Conservation (phyloP, 2,329 filamentous ascomycete species). For the Amphichorda felina region DNA sequence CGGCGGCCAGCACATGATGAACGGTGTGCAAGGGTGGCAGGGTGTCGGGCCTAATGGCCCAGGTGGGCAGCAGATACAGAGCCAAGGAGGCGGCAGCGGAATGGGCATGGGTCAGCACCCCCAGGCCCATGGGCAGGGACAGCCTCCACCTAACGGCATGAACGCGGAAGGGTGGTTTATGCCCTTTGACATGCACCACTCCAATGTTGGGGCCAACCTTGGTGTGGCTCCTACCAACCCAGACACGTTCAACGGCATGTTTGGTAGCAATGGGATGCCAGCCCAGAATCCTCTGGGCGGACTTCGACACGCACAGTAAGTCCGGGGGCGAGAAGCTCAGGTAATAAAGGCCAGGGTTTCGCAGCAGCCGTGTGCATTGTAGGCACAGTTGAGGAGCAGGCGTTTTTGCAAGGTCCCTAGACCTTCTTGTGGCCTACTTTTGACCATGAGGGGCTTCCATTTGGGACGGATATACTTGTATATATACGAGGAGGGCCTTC, state of each 20-base stretch:
- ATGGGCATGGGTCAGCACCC: neutral
- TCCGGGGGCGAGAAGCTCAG: no score
- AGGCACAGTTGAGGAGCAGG: no score
- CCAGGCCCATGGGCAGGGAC: neutral
- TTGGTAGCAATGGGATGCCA: slow-evolving; percentile 26
- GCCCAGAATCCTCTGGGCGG: slow-evolving; percentile 21
- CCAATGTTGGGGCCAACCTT: slow-evolving; percentile 36
- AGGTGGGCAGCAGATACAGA: neutral
- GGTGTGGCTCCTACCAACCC: slow-evolving; percentile 31
- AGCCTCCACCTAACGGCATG: neutral
- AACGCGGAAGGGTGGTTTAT: slow-evolving; percentile 72
- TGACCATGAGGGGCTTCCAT: no score
- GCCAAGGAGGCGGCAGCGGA: neutral
- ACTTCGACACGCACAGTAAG: slow-evolving; percentile 17
- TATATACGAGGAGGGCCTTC: no score
- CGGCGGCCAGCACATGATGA: slow-evolving; percentile 25
- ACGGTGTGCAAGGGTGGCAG: slow-evolving; percentile 14
- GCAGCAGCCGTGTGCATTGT: no score
- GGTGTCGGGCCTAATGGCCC: neutral
- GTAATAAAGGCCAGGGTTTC: no score
- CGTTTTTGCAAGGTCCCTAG: no score
- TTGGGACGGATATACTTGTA: no score
- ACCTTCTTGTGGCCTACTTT: no score
- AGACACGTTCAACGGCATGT: slow-evolving; percentile 38
- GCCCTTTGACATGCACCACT: slow-evolving; percentile 82